Base-by-base conservation (phyloP, 1,139 yeast genomes). In the Blastobotrys petasosporus region DNA sequence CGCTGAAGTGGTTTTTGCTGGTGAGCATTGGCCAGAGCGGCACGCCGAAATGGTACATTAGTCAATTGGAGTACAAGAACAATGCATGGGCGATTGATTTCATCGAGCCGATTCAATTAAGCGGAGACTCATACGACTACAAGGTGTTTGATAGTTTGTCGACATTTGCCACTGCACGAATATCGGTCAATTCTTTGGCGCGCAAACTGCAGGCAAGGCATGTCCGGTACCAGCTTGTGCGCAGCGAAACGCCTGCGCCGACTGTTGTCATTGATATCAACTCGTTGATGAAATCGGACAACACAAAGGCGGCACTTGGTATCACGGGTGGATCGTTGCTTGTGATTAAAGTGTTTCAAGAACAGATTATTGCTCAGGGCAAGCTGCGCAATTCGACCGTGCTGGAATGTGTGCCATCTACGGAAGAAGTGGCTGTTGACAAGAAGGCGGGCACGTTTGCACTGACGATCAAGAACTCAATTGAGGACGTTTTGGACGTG, bases 1-100 rank as follows among this genome's bases (percentile, higher is more conserved):
- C 68, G 0, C 49, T 51, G 1, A 59, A 62, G 12, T 68, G 71
- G 70, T 66, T 60, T 45, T 49, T 67, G 17, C 52, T 65, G 3
- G 67, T 63, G 1, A 56, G 63, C 0, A 45, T 65, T 5, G 33
- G 36, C 20, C 13, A 23, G 37, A 31, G n/a, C 23, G 45, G 41
- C n/a, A 49, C 32, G 17, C 64, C 65, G 1, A 48, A 50, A 13
- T 63, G 67, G 66, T 62, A 56, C 54, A 55, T 63, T 28, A 56
- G 62, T 41, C 60, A 61, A 41, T 49, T 63, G 34, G 54, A 57
- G 28, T 55, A 59, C 34, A 56, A 58, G 40, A 65, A 61, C 16
- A 55, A 56, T 17, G 42, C 50, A 5, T 62, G 66, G 66, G 44
- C 45, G 5, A 50, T 63, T 11, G 43, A 45, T 12, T 62, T 58